A percentile compares a stretch with the other conserved stretches of the same genome.
phyloP scores from a whole-genome alignment of 345 rosid species.

The Camelina sativa region DNA sequence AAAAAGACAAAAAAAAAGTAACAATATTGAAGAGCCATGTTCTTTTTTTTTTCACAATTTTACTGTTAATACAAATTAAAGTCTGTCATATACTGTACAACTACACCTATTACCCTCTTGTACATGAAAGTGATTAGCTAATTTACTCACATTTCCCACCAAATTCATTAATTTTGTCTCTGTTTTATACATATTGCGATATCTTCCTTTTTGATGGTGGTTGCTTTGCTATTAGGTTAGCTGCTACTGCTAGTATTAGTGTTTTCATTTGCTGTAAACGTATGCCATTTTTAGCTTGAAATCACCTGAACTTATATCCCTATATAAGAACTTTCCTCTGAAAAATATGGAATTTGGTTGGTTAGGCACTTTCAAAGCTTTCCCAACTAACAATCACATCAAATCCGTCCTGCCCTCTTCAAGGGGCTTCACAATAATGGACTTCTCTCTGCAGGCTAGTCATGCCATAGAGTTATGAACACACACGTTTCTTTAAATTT shows the following conservation, averaged over 20 bases:
- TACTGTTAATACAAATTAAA: constrained; percentile 11
- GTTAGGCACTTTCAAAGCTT: constrained; percentile 69
- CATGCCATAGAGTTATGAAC: constrained; percentile 56
- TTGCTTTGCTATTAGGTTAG: constrained; percentile 20
- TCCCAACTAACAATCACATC: constrained; percentile 75
- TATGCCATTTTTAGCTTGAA: constrained; percentile 21
- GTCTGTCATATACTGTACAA: constrained; percentile 7
- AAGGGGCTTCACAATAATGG: constrained; percentile 79
- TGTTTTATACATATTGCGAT: constrained; percentile 2
- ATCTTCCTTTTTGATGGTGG: constrained; percentile 5
- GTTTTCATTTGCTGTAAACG: neutral
- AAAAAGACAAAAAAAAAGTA: too few species aligned
- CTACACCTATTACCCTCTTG: constrained; percentile 9
- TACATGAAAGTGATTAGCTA: neutral
- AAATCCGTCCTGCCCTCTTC: constrained; percentile 61
- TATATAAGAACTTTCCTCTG: constrained; percentile 21
- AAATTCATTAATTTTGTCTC: neutral
- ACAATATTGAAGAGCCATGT: constrained; percentile 12
- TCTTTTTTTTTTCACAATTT: neutral
- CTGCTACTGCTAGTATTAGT: constrained; percentile 9
- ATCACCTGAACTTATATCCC: constrained; percentile 34
- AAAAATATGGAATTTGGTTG: constrained; percentile 44
- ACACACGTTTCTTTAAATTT: constrained; percentile 33
- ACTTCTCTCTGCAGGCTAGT: constrained; percentile 59
- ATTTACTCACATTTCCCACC: neutral